Base-by-base conservation (phyloP, 768 basidiomycete species). In the Hericium coralloides region DNA sequence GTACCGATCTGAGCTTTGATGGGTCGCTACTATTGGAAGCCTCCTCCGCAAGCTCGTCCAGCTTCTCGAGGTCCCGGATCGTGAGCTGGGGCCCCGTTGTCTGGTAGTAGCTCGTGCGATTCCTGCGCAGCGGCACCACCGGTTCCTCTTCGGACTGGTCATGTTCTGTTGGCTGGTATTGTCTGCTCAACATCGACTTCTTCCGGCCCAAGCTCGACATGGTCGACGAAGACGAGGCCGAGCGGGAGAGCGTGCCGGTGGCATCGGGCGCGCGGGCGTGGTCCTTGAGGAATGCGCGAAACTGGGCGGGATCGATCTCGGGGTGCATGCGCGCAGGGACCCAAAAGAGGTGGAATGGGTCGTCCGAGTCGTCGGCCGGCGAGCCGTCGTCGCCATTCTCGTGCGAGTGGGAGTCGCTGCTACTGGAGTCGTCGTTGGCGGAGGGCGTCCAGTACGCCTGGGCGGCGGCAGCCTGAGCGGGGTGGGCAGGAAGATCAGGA, bases 321-420 rank as follows among this genome's bases (percentile, higher is more conserved):
- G 97, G 97, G 69, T 98, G 97, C 38, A 98, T 77, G 57, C 87
- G 83, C 15, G 97, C 97, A 54, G 97, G 97, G 26, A 99, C 93
- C 97, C 97, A 99, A 78, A 98, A 98, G 61, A 98, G 82, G 70
- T 92, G 89, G 65, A 86, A 85, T 2, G 90, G 87, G 73, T 95
- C 91, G 64, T 90, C 85, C 39, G 79, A 69, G 20, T 65, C 66
- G 71, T 62, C 72, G 49, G 69, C 73, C 17, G 64, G 54, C 17
- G 55, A 58, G n/a, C 55, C 43, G 61, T 73, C 74, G 56, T 73
- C 73, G 23, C 73, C 71, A 59, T 80, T 79, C 58, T 74, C 76
- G 67, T 74, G 59, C 63, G 66, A 59, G 73, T 69, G 59, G 70
- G 71, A 26, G 68, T 58, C 63, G 65, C 66, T 67, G 68, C 57